Base-by-base conservation (phyloP, 371 early-diverging fungal genomes). In the Syncephalastrum sp. region DNA sequence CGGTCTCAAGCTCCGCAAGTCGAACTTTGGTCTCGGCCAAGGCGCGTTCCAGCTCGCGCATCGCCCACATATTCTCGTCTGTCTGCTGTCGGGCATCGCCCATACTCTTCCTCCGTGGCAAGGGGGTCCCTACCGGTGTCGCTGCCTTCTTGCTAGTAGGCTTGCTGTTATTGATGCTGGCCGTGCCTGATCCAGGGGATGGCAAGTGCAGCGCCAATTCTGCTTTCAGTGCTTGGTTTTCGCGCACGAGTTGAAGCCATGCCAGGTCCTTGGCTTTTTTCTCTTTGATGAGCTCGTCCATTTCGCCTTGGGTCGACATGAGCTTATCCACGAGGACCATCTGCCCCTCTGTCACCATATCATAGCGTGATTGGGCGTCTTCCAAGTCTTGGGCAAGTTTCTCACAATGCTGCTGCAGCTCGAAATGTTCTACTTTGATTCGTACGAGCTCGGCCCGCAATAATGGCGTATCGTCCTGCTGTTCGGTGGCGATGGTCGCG, bases 271-370 rank as follows among this genome's bases (percentile, higher is more conserved):
- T 57, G 12, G 38, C 46, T 24, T 68, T 61, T 29, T 65, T 63
- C 42, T 72, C 67, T 6, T 59, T 59, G 38, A 59, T 47, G 1
- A 64, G 16, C 13, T 64, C 68, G 13, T 76, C 76, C 62, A 70
- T 60, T 13, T 72, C 70, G 2, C 57, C 50, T 53, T 74, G 67
- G 47, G 74, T 57, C 1, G 52, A 25, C 0, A 74, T 49, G 7
- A 79, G 54, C 48, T 65, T 60, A 5, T 75, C 76, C 1, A 75
- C 60, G 0, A 79, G 58, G 12, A 70, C 70, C 57, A 71, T 58
- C 24, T 79, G 79, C 0, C 70, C 74, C 17, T 79, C 79, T n/a
- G 61, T 70, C n/a, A 70, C 67, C 74, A 73, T 75, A 47, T 70
- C 72, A 5, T 73, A 57, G 15, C 65, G 62, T 3, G 62, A 51